Evolutionary conservation across 2,329 filamentous ascomycete genomes (phyloP).

Genomic region (Cytospora chrysosperma): DNA sequence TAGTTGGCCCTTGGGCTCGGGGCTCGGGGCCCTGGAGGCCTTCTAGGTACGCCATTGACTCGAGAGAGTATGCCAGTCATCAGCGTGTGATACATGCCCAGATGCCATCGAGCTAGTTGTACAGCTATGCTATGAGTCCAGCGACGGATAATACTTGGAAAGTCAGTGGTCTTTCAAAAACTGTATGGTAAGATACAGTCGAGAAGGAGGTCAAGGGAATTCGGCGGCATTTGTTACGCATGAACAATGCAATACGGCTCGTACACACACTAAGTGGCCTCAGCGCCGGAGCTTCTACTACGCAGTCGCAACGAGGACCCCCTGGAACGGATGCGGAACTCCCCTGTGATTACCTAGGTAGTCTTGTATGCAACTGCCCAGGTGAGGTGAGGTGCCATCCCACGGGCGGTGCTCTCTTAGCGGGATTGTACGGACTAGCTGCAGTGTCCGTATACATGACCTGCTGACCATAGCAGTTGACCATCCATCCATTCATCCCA

Average conservation of each 20-base stretch:
- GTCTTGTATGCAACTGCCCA: too few species aligned
- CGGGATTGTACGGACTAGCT: neutral
- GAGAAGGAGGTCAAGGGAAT: too few species aligned
- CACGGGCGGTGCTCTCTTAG: neutral
- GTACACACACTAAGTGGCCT: too few species aligned
- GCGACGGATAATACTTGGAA: too few species aligned
- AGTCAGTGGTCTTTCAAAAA: too few species aligned
- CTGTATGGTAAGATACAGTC: too few species aligned
- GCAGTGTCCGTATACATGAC: neutral
- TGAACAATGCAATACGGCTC: too few species aligned
- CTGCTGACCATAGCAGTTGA: too few species aligned
- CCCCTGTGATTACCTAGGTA: neutral
- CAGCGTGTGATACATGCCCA: neutral
- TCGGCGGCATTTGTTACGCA: too few species aligned
- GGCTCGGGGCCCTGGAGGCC: neutral
- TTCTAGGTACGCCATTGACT: neutral
- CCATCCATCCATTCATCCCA: neutral
- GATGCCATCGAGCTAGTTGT: too few species aligned
- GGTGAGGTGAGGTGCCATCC: too few species aligned
- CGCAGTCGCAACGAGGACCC: neutral
- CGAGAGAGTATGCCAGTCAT: neutral
- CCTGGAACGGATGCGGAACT: slow-evolving; percentile 4
- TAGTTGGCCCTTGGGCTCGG: neutral
- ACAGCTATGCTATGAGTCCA: neutral
- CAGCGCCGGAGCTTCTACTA: neutral